Evolutionary conservation across 495 filamentous ascomycete genomes (phyloP), one percentile per base, ranked within the genome.

Genomic region (Penicillium canescens): DNA sequence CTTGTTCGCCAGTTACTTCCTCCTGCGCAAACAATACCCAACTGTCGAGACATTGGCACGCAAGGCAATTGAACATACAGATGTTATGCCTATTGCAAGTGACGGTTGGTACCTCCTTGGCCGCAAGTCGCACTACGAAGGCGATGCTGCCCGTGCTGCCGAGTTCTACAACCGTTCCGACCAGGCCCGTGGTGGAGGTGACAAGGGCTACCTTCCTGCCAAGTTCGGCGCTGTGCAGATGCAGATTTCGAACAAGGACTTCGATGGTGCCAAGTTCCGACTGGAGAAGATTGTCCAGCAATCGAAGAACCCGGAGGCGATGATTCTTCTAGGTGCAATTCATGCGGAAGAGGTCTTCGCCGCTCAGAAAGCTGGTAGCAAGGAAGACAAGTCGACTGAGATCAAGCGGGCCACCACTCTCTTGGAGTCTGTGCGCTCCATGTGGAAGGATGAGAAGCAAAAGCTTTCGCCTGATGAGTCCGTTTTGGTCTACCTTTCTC

Each of bases 61-160:
- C 65, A 94, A 93, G 68, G 92, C 95, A 2, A 96, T 98, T 55
- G 89, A 96, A 63, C 83, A 89, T 53, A 97, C 93, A 3, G 94
- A 98, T 65, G 92, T 97, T 55, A 92, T 95, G 69, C 87, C 90
- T 11, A 89, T 98, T 66, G 92, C 92, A 2, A 96, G 91, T 67
- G 94, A 98, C 62, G 94, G 93, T 18, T 97, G 91, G 91, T 98
- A 96, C 70, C 73, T 96, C 4, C 84, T 98, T 12, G 94, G 90
- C 11, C 79, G 92, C 40, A 96, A 95, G 63, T 86, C 89, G 55
- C 94, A 98, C 69, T 89, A 88, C 37, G 77, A 80, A 54, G 73
- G 76, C 24, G 84, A 96, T 45, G 61, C 78, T 18, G 71, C 85
- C 10, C 84, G 80, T 38, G 92, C 94, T 6, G 77, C 75, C 10